These are phyloP conservation scores for Phoma sp. DNA, from an alignment of 2,329 filamentous ascomycete genomes.

Conservation along the genomic window DNA sequence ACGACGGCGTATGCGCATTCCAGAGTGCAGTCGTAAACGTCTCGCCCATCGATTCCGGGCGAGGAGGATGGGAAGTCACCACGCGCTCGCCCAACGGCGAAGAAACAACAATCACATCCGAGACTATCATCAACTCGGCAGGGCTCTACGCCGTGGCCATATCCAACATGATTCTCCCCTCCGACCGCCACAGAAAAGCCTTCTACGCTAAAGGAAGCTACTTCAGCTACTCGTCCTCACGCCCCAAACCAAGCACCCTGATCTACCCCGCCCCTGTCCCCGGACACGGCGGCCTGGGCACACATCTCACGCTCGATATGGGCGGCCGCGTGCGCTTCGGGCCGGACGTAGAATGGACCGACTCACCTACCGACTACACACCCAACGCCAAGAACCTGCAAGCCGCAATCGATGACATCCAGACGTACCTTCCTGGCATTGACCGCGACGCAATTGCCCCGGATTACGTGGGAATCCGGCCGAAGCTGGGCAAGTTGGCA, in stretches of 20 bases:
- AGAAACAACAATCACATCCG: slow-evolving; percentile 69
- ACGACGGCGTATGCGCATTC: slow-evolving; percentile 77
- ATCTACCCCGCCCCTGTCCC: slow-evolving; percentile 88
- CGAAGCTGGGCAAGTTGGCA: slow-evolving; percentile 75
- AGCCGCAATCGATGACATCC: slow-evolving; percentile 76
- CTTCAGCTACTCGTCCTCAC: slow-evolving; percentile 77
- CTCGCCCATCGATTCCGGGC: slow-evolving; percentile 60
- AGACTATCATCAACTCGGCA: slow-evolving; percentile 84
- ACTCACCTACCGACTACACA: slow-evolving; percentile 71
- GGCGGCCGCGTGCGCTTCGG: slow-evolving; percentile 86
- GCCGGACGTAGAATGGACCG: slow-evolving; percentile 94
- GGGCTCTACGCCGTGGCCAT: slow-evolving; percentile 79
- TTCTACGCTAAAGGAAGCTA: slow-evolving; percentile 96
- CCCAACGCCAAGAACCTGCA: slow-evolving; percentile 70
- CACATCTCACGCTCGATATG: slow-evolving; percentile 91
- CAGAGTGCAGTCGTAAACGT: slow-evolving; percentile 70
- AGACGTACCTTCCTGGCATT: slow-evolving; percentile 78
- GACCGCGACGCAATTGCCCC: slow-evolving; percentile 71
- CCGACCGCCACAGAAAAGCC: slow-evolving; percentile 62
- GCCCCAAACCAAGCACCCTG: slow-evolving; percentile 73
- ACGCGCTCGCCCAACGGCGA: slow-evolving; percentile 50
- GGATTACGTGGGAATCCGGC: slow-evolving; percentile 91
- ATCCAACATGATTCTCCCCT: slow-evolving; percentile 80
- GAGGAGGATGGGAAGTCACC: slow-evolving; percentile 74
- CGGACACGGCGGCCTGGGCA: slow-evolving; percentile 84